Base-by-base conservation (phyloP, 129 eudicot species). In the Chrysanthemum makinoi region DNA sequence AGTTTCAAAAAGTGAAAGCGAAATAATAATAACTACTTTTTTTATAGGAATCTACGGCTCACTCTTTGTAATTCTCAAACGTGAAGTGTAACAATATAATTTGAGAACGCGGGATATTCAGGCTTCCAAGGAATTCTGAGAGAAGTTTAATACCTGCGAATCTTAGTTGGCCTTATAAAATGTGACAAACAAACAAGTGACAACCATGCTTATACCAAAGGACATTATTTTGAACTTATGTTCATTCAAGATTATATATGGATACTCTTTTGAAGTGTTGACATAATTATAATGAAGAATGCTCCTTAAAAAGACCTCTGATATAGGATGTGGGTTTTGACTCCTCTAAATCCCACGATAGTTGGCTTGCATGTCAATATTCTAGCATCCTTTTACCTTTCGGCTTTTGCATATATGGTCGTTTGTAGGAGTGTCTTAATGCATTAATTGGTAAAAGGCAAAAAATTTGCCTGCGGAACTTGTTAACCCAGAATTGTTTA, bases 51-150 rank as follows among this genome's bases (percentile, higher is more conserved):
- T 13, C 15, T 48, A 52, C 54, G 50, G 73, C 11, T n/a, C 63
- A 8, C 51, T 69, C 35, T 51, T 28, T n/a, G 26, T 51, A 68
- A 16, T 52, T 68, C 48, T 68, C 26, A 51, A 28, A 68, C 44
- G 60, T 30, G 28, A 50, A 19, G 14, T 51, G 26, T 54, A n/a
- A 54, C 24, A 51, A 51, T 35, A 49, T 15, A 22, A 5, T 30
- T 52, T 69, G 62, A 51, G 10, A 22, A 56, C 10, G 6, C 30
- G 62, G 10, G 2, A 17, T 56, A 56, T 55, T 56, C 44, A 35
- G 44, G 44, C 44, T 35, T 6, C 9, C 44, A 35, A 35, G 3
- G 44, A 35, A 56, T 2, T 19, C 1, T 10, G 4, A 22, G 14
- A 53, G 52, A 70, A 70, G 46, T n/a, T n/a, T n/a, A n/a, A n/a